Evolutionary conservation across 306 rosid genomes (phyloP).

Genomic region (Leucaena leucocephala): DNA sequence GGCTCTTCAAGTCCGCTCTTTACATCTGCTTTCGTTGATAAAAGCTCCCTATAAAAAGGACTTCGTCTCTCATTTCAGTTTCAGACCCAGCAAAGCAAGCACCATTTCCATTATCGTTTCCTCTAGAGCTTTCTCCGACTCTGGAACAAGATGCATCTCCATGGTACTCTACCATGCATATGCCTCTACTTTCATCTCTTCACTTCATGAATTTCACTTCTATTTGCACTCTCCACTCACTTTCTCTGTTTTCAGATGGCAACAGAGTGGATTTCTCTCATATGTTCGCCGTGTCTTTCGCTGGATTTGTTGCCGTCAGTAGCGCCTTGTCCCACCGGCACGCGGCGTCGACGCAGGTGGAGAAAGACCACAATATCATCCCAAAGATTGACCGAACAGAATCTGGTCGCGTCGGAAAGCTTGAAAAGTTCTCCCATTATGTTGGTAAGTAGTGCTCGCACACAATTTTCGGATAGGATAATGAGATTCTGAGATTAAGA

Average conservation of each 20-base stretch:
- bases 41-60: too few species aligned
- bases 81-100: neutral
- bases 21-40: too few species aligned
- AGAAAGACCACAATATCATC: constrained; percentile 32
- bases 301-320: constrained; percentile 45
- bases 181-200: neutral
- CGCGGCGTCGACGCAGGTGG: constrained; percentile 7
- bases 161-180: neutral
- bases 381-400: constrained; percentile 48
- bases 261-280: constrained; percentile 39
- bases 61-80: neutral
- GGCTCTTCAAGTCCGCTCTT: too few species aligned
- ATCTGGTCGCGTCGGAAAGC: constrained; percentile 60
- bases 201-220: neutral
- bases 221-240: neutral
- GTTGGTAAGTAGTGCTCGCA: constrained; percentile 50
- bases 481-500: neutral
- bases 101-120: neutral
- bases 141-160: neutral
- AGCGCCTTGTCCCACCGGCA: constrained; percentile 26
- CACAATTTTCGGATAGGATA: neutral
- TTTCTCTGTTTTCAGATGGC: constrained; percentile 40
- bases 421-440: constrained; percentile 77
- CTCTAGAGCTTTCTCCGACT: neutral
- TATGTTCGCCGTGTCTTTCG: constrained; percentile 53